phyloP scores from a whole-genome alignment of 257 asterid genomes.

The Lycium barbarum region DNA sequence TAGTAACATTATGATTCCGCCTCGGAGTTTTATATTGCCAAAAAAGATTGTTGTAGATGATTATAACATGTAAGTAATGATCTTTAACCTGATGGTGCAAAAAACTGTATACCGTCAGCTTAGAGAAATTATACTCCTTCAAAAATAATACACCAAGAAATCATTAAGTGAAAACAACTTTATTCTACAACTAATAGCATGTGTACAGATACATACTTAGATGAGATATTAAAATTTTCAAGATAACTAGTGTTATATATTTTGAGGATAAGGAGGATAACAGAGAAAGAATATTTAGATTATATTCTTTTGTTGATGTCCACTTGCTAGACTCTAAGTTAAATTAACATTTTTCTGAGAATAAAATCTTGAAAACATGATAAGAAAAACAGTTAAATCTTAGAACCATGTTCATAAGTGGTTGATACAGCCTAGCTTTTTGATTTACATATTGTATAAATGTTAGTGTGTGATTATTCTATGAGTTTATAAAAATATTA shows the following conservation, averaged over 20 bases:
- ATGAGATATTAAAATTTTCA: not conserved
- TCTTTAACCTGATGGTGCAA: not conserved
- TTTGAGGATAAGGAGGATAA: not conserved
- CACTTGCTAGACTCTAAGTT: constrained; percentile 9
- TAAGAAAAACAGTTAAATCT: constrained; percentile 7
- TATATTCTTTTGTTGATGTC: constrained; percentile 24
- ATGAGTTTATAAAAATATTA: not conserved
- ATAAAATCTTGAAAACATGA: constrained; percentile 25
- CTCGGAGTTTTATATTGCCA: not conserved
- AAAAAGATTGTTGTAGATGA: not conserved
- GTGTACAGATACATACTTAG: not conserved
- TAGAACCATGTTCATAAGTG: constrained; percentile 14
- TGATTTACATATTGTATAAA: constrained; percentile 22
- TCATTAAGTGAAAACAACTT: not conserved
- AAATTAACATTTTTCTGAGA: not conserved
- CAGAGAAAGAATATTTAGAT: not conserved
- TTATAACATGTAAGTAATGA: too few relatives aligned
- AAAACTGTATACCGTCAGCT: not conserved
- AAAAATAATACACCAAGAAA: not conserved
- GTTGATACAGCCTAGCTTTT: constrained; percentile 28
- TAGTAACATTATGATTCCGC: not conserved
- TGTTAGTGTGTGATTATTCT: constrained; percentile 3
- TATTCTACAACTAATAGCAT: constrained; percentile 13
- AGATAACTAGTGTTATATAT: not conserved
- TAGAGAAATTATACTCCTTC: not conserved